These are phyloP conservation scores for Lablab purpureus DNA, from an alignment of 306 rosid genomes.

Conservation along the genomic window DNA sequence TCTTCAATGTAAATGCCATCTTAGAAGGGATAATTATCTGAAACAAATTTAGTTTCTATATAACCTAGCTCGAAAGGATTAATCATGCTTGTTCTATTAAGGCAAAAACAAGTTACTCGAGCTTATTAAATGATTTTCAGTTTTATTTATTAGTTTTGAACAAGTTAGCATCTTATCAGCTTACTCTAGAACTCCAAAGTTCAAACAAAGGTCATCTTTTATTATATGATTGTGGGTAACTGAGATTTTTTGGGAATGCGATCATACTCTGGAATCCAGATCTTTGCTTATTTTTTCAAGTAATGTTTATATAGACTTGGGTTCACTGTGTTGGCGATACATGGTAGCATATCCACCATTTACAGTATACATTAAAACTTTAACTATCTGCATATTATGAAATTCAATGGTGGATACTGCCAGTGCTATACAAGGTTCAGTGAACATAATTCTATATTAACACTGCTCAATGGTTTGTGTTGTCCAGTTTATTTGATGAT, in stretches of 20 bases:
- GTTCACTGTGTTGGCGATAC: background rate
- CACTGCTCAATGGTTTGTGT: constrained; percentile 17
- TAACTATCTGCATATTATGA: constrained; percentile 18
- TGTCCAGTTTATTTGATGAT: constrained; percentile 14
- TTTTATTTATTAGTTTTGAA: background rate
- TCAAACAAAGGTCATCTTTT: background rate
- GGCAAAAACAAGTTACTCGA: background rate
- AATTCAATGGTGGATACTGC: constrained; percentile 22
- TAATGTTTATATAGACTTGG: constrained; percentile 11
- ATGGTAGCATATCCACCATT: background rate
- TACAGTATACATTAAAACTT: constrained; percentile 6
- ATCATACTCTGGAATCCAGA: background rate
- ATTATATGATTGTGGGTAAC: constrained; percentile 9
- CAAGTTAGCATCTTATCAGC: constrained; percentile 9
- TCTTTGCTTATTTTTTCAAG: background rate
- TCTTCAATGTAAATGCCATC: constrained; percentile 8
- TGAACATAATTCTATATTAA: background rate
- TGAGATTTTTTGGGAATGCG: background rate
- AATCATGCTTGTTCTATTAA: background rate
- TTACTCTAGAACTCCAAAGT: constrained; percentile 5
- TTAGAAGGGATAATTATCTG: background rate
- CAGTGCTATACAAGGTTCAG: background rate
- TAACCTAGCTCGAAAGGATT: constrained; percentile 20
- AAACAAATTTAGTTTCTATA: background rate
- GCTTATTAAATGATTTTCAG: background rate